These are phyloP conservation scores for Apiospora saccharicola DNA, from an alignment of 2,329 filamentous ascomycete genomes.

Conservation along the genomic window DNA sequence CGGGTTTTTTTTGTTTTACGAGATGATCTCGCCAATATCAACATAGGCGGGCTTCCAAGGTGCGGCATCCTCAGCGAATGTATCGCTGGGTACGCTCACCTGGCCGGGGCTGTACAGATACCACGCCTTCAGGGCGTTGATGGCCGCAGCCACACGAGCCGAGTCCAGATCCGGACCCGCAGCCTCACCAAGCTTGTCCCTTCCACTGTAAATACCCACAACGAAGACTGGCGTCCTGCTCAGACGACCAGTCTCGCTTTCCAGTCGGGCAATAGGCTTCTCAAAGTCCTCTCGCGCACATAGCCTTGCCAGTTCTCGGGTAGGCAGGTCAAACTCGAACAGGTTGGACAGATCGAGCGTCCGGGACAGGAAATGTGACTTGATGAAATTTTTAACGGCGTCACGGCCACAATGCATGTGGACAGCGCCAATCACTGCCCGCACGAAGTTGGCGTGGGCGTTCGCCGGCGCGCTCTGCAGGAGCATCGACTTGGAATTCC, in stretches of 20 bases:
- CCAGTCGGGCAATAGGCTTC: conserved; percentile 81
- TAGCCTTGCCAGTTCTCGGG: conserved; percentile 81
- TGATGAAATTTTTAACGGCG: conserved; percentile 82
- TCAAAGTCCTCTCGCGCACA: conserved; percentile 93
- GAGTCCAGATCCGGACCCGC: conserved; percentile 79
- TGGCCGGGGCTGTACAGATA: conserved; percentile 88
- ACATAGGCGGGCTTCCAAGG: conserved; percentile 74
- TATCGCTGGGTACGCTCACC: conserved; percentile 74
- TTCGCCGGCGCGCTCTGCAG: conserved; percentile 33
- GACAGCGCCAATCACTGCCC: conserved; percentile 82
- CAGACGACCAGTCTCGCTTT: conserved; percentile 87
- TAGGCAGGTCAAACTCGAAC: conserved; percentile 86
- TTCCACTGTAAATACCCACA: conserved; percentile 91
- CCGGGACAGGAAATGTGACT: conserved; percentile 82
- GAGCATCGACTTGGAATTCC: conserved; percentile 36
- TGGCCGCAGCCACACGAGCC: conserved; percentile 80
- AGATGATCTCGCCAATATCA: conserved; percentile 75
- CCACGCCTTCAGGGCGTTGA: conserved; percentile 90
- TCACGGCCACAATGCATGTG: conserved; percentile 85
- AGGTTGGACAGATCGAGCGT: conserved; percentile 78
- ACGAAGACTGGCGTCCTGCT: conserved; percentile 90
- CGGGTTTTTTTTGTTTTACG: conserved; percentile 30
- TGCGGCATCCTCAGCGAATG: conserved; percentile 65
- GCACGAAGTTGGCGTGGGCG: conserved; percentile 79
- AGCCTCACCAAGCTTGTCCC: conserved; percentile 93